Conservation (phyloP, 2,329 filamentous ascomycete genomes). For the Hypoxylon sp. region DNA sequence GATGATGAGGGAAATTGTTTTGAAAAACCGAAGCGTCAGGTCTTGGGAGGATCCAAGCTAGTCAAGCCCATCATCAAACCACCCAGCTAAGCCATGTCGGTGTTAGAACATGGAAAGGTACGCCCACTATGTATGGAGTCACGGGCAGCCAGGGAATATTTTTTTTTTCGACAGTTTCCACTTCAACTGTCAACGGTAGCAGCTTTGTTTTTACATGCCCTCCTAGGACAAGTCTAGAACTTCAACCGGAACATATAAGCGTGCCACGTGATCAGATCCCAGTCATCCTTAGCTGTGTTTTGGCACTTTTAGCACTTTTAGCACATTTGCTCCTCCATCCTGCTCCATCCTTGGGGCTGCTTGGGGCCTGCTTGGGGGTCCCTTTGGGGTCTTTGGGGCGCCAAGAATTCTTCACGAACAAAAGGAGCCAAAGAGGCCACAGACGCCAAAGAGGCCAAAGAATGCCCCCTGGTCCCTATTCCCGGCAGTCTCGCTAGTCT, state of each 20-base stretch:
- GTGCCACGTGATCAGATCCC: constrained; percentile 39
- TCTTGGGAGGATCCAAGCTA: constrained; percentile 35
- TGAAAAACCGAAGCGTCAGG: constrained; percentile 21
- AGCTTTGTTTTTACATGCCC: constrained; percentile 36
- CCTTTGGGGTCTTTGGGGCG: constrained; percentile 13
- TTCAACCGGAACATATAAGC: constrained; percentile 32
- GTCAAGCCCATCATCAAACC: constrained; percentile 29
- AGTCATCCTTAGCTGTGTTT: constrained; percentile 1
- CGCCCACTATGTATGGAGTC: constrained; percentile 22
- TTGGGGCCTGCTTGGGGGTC: not conserved
- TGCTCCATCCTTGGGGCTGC: constrained; percentile 9
- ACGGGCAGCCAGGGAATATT: constrained; percentile 8
- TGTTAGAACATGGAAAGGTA: constrained; percentile 34
- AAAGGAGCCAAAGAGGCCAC: constrained; percentile 11
- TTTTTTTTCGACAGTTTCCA: constrained; percentile 10
- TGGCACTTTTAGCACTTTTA: not conserved
- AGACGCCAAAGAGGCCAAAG: not conserved
- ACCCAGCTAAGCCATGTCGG: constrained; percentile 35
- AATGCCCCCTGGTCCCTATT: constrained; percentile 15
- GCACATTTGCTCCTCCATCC: not conserved
- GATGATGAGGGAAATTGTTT: constrained; percentile 15
- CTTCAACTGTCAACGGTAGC: constrained; percentile 14
- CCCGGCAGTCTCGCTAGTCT: constrained; percentile 38
- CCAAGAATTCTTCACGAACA: constrained; percentile 37
- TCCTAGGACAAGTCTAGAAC: constrained; percentile 45